These are phyloP conservation scores for Russula virescens DNA, from an alignment of 768 basidiomycete genomes.

Conservation along the genomic window DNA sequence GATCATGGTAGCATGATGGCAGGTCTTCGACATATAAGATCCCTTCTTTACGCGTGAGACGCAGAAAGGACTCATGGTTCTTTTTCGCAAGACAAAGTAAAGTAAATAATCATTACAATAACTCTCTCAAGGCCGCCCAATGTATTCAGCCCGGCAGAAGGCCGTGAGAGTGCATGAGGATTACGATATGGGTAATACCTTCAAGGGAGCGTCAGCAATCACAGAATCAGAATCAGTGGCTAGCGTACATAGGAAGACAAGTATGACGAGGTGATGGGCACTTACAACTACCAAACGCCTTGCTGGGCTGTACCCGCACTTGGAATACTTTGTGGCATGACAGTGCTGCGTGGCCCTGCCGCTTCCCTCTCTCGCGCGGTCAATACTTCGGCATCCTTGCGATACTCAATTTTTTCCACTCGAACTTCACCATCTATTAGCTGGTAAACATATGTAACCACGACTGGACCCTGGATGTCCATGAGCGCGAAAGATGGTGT, in stretches of 20 bases:
- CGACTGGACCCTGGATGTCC: conserved; percentile 95
- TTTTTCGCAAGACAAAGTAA: neutral
- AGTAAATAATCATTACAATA: neutral
- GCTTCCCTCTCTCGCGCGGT: conserved; percentile 31
- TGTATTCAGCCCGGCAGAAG: neutral
- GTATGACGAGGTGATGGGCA: neutral
- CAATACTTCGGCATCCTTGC: conserved; percentile 49
- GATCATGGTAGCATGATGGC: too few relatives aligned
- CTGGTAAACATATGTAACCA: conserved; percentile 97
- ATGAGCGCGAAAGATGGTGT: conserved; percentile 94
- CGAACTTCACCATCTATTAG: conserved; percentile 89
- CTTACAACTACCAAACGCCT: conserved; percentile 31
- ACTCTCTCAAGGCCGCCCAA: neutral
- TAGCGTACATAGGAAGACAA: neutral
- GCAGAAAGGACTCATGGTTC: neutral
- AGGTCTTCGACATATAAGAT: too few relatives aligned
- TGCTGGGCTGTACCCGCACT: conserved; percentile 33
- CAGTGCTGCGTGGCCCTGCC: conserved; percentile 38
- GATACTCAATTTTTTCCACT: conserved; percentile 87
- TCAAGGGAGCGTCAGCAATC: neutral
- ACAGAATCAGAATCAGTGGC: neutral
- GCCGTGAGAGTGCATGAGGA: neutral
- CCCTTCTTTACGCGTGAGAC: neutral
- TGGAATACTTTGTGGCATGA: conserved; percentile 49
- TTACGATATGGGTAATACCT: neutral